Percentiles rank a stretch among this genome's conserved stretches.
Conservation (phyloP, 768 basidiomycete genomes). For the Sistotremastrum suecicum region DNA sequence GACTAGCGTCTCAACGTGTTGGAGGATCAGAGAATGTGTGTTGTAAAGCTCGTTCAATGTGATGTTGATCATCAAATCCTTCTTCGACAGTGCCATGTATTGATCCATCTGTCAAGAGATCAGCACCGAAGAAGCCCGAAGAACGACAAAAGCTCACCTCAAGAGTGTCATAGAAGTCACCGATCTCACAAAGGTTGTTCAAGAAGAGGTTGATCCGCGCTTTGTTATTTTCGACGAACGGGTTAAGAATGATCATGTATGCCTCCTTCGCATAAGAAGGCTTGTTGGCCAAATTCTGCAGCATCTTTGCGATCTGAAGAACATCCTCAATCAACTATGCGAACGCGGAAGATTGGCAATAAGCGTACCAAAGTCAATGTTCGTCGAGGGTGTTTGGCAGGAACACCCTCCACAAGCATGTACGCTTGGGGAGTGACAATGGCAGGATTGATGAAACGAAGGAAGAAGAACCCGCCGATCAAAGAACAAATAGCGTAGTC, state of each 20-base stretch:
- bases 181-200: constrained; percentile 94
- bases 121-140: neutral
- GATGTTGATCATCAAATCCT: constrained; percentile 96
- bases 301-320: constrained; percentile 92
- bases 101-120: constrained; percentile 77
- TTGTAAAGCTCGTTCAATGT: constrained; percentile 98
- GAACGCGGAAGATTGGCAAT: neutral
- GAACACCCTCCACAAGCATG: constrained; percentile 97
- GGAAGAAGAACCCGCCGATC: constrained; percentile 99
- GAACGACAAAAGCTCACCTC: constrained; percentile 45
- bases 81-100: constrained; percentile 99
- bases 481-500: constrained; percentile 98
- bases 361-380: constrained; percentile 75
- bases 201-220: constrained; percentile 94
- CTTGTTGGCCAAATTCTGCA: constrained; percentile 98
- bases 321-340: neutral
- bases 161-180: constrained; percentile 96
- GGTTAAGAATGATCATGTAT: constrained; percentile 98
- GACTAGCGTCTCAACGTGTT: constrained; percentile 91
- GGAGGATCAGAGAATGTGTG: constrained; percentile 88
- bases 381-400: constrained; percentile 93
- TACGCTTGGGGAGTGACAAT: constrained; percentile 99
- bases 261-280: constrained; percentile 95
- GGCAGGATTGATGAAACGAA: constrained; percentile 98
- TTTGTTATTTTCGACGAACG: constrained; percentile 98